Base-by-base conservation (phyloP, 805 yeast genomes). In the Jamesozyma lodderae region DNA sequence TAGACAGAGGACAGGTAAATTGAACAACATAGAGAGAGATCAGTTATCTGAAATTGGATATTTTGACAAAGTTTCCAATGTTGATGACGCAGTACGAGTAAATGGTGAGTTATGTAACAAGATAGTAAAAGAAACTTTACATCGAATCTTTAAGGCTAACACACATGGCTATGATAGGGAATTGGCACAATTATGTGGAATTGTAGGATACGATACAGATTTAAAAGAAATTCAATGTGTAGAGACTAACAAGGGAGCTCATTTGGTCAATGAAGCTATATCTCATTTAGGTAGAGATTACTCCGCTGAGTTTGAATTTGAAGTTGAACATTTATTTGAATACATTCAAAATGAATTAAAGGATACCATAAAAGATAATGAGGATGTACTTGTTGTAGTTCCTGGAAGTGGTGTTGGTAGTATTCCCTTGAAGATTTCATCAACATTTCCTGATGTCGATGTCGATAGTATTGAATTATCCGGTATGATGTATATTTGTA, bases 331-430 rank as follows among this genome's bases (percentile, higher is more conserved):
- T 0, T 56, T 85, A 32, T 45, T 75, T 22, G 52, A 64, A 1
- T 86, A 77, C 44, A 66, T 85, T 13, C 48, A 53, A 2, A 33
- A 46, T 0, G 75, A 75, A 31, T 54, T 81, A 60, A 63, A 5
- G 15, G 14, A 14, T 4, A 18, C 13, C 7, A 73, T 83, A 0
- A 13, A 29, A 13, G 19, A 17, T 6, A 9, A 11, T 11, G 33
- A 19, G 14, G 19, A 30, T 11, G 7, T 30, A 6, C 59, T 73
- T 10, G 68, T 85, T 0, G 60, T 88, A 4, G 73, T 84, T 1
- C 96, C 97, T 0, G 97, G 97, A 0, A 75, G 92, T 1, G 97
- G 97, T 0, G 64, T 82, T 19, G 95, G 95, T 0, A 65, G 86
- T 46, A 62, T 86, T 0, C 79, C 95, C 1, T 78, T 77, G 52